These are phyloP conservation scores for Didymella pomorum DNA, from an alignment of 2,329 filamentous ascomycete species.

Conservation along the genomic window DNA sequence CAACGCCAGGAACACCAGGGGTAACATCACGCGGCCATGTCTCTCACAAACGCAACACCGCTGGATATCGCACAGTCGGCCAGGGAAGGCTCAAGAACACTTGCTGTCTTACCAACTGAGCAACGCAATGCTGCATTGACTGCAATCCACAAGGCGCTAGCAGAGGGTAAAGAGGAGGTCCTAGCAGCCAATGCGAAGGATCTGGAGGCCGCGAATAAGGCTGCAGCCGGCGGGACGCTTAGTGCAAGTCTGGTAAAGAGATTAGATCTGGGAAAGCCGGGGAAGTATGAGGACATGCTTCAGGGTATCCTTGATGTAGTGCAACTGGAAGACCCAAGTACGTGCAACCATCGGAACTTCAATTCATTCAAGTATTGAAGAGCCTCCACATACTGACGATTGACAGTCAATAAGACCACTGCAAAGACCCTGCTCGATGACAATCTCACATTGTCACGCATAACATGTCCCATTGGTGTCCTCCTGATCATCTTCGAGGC, in stretches of 20 bases:
- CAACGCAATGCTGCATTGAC: constrained; percentile 87
- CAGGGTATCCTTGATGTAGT: constrained; percentile 91
- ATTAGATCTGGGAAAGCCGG: constrained; percentile 82
- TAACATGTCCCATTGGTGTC: constrained; percentile 96
- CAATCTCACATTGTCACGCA: constrained; percentile 81
- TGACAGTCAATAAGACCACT: constrained; percentile 79
- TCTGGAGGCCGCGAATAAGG: constrained; percentile 74
- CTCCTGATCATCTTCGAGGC: constrained; percentile 98
- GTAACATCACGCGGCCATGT: constrained; percentile 63
- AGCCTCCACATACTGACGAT: constrained; percentile 16
- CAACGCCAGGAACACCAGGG: constrained; percentile 23
- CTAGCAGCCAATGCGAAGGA: constrained; percentile 87
- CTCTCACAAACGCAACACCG: constrained; percentile 84
- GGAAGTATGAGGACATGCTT: constrained; percentile 98
- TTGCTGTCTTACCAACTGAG: constrained; percentile 78
- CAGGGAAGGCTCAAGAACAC: constrained; percentile 79
- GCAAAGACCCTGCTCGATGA: constrained; percentile 87
- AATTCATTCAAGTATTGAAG: background rate
- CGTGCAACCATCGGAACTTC: constrained; percentile 42
- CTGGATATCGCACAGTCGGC: constrained; percentile 79
- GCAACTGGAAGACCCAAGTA: constrained; percentile 84
- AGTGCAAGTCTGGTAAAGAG: constrained; percentile 86
- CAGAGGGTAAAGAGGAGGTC: constrained; percentile 74
- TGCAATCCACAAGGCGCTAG: constrained; percentile 80
- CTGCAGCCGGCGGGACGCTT: constrained; percentile 77